These are phyloP conservation scores for Lanmaoa rubissima DNA, from an alignment of 768 basidiomycete species.

Conservation along the genomic window DNA sequence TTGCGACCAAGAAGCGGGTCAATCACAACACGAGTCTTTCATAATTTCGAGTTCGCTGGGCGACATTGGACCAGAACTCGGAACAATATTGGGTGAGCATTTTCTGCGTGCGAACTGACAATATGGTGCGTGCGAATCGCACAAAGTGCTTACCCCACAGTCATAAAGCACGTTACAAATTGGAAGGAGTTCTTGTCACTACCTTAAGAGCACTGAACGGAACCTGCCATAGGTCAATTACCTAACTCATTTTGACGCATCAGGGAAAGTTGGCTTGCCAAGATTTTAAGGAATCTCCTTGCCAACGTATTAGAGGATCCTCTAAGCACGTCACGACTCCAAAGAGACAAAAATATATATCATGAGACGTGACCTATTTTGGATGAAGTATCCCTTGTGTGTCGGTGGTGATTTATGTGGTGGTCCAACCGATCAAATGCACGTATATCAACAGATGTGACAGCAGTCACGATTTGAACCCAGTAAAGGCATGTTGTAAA, in stretches of 20 bases:
- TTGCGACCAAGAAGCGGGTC: constrained; percentile 8
- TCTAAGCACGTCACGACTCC: neutral
- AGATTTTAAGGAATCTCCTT: neutral
- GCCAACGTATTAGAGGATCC: neutral
- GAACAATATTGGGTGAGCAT: neutral
- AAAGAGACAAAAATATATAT: neutral
- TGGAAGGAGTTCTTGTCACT: constrained; percentile 3
- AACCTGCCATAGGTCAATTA: neutral
- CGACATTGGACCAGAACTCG: constrained; percentile 4
- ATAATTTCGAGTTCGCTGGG: neutral
- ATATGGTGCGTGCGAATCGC: constrained; percentile 13
- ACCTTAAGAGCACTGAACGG: neutral
- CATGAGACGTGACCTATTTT: neutral
- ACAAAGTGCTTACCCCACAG: constrained; percentile 26
- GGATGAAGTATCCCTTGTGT: neutral
- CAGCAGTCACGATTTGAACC: neutral
- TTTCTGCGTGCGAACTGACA: neutral
- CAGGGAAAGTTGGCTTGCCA: constrained; percentile 3
- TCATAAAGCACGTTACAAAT: constrained; percentile 8
- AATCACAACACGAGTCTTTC: neutral
- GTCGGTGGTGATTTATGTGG: neutral
- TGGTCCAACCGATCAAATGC: constrained; percentile 9
- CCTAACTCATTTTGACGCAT: constrained; percentile 1
- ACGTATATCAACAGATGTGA: constrained; percentile 19
- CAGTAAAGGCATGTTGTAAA: neutral